Percentiles rank a stretch among this genome's conserved stretches.
These are phyloP conservation scores for Pulveroboletus sp. DNA, from an alignment of 1,284 basidiomycete genomes.

Conservation along the genomic window DNA sequence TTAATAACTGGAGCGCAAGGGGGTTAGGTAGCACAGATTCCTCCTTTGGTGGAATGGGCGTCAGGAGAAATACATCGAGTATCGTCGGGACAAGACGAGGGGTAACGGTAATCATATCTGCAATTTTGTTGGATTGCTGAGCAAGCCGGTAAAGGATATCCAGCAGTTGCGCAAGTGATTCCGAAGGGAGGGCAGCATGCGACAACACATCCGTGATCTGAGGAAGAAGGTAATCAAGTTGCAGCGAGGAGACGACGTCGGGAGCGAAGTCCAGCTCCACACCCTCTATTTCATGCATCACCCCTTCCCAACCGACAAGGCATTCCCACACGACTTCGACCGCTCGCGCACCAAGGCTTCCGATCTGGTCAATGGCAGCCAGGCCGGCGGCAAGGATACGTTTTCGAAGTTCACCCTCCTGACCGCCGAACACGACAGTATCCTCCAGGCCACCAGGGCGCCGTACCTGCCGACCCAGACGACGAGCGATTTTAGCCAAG, in stretches of 20 bases:
- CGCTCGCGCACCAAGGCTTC: slow-evolving; percentile 64
- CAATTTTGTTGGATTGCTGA: slow-evolving; percentile 54
- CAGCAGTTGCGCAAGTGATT: slow-evolving; percentile 61
- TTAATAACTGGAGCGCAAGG: slow-evolving; percentile 60
- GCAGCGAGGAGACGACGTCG: slow-evolving; percentile 47
- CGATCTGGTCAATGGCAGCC: slow-evolving; percentile 65
- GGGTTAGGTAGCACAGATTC: slow-evolving; percentile 46
- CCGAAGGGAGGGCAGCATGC: slow-evolving; percentile 46
- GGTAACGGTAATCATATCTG: slow-evolving; percentile 54
- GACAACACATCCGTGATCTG: slow-evolving; percentile 46
- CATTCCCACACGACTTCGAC: slow-evolving; percentile 73
- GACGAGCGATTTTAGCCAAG: slow-evolving; percentile 59
- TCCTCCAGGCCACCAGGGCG: slow-evolving; percentile 32
- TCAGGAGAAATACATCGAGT: slow-evolving; percentile 57
- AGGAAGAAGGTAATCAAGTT: slow-evolving; percentile 55
- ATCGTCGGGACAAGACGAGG: slow-evolving; percentile 57
- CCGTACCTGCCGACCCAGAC: slow-evolving; percentile 38
- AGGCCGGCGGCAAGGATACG: slow-evolving; percentile 66
- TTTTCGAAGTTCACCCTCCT: slow-evolving; percentile 46
- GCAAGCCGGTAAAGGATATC: slow-evolving; percentile 64
- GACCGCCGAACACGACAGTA: slow-evolving; percentile 47
- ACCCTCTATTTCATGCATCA: slow-evolving; percentile 43
- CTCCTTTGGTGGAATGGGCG: slow-evolving; percentile 44
- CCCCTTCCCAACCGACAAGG: slow-evolving; percentile 59
- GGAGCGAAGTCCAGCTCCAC: slow-evolving; percentile 42